These are phyloP conservation scores for Stygiomarasmius scandens DNA, from an alignment of 1,284 basidiomycete species.

Conservation along the genomic window DNA sequence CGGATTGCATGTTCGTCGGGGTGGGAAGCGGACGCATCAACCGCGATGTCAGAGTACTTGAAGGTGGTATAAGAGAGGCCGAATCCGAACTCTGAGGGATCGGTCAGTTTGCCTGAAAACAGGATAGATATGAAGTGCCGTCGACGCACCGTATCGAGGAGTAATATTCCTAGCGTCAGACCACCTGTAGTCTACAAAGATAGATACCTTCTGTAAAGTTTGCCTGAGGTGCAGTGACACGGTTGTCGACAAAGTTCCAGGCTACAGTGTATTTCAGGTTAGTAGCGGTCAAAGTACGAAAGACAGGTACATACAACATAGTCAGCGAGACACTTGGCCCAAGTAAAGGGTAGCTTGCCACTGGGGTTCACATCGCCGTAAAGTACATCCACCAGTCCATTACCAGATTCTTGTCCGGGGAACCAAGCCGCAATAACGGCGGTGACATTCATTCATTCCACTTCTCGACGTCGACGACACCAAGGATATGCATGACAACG, in stretches of 20 bases:
- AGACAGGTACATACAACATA: conserved; percentile 22
- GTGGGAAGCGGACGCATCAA: not conserved
- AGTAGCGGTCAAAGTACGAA: too few relatives aligned
- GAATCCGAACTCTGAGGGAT: conserved; percentile 4
- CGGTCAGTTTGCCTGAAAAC: not conserved
- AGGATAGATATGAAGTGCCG: not conserved
- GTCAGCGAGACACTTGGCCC: conserved; percentile 45
- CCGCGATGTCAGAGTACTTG: not conserved
- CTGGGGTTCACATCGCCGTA: conserved; percentile 52
- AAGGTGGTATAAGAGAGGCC: conserved; percentile 12
- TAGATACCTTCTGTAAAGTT: conserved; percentile 59
- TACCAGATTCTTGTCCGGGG: conserved; percentile 46
- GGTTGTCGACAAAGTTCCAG: not conserved
- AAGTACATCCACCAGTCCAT: conserved; percentile 40
- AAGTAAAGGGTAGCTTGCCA: conserved; percentile 65
- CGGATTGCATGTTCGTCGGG: not conserved
- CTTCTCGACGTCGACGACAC: conserved; percentile 14
- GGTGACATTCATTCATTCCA: conserved; percentile 16
- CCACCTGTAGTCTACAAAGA: conserved; percentile 50
- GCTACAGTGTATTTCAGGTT: not conserved
- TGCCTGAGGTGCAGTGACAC: conserved; percentile 18
- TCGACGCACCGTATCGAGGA: conserved; percentile 12
- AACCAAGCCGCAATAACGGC: conserved; percentile 13
- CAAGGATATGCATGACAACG: conserved; percentile 15
- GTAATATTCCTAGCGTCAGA: conserved; percentile 11